These are phyloP conservation scores for Angophora floribunda DNA, from an alignment of 345 rosid genomes.

Conservation along the genomic window DNA sequence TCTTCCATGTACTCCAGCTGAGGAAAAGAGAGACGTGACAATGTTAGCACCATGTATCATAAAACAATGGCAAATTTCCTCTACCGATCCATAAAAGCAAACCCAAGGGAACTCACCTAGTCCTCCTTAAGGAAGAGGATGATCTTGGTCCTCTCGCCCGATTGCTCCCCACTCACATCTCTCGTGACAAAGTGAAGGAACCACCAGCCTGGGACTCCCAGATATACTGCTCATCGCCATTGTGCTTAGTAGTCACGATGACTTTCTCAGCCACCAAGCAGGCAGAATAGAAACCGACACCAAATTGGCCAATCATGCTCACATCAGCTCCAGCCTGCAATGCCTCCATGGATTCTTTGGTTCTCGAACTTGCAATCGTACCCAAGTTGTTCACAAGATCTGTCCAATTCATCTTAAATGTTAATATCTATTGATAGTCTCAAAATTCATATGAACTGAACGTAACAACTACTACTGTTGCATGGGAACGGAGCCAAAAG, in stretches of 20 bases:
- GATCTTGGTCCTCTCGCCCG: constrained; percentile 36
- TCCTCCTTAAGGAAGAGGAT: constrained; percentile 38
- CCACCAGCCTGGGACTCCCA: constrained; percentile 47
- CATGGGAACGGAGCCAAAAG: background rate
- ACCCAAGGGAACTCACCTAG: constrained; percentile 8
- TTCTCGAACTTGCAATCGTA: constrained; percentile 36
- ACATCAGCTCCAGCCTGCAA: constrained; percentile 44
- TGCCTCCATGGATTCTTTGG: constrained; percentile 43
- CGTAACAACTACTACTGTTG: background rate
- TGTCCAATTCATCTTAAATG: background rate
- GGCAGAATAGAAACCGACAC: constrained; percentile 40
- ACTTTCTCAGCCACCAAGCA: constrained; percentile 38
- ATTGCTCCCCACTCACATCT: constrained; percentile 27
- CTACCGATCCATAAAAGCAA: background rate
- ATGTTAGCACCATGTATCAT: too few species aligned
- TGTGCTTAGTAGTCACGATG: constrained; percentile 30
- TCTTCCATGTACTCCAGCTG: constrained; percentile 37
- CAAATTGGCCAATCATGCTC: constrained; percentile 44
- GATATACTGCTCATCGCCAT: constrained; percentile 30
- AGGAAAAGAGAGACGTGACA: background rate
- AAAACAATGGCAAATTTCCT: background rate
- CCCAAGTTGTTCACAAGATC: constrained; percentile 42
- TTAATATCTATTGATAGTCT: background rate
- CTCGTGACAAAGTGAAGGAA: constrained; percentile 32
- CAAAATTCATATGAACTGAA: too few species aligned